phyloP scores from a whole-genome alignment of 768 basidiomycete genomes.

The Termitomyces sp. region DNA sequence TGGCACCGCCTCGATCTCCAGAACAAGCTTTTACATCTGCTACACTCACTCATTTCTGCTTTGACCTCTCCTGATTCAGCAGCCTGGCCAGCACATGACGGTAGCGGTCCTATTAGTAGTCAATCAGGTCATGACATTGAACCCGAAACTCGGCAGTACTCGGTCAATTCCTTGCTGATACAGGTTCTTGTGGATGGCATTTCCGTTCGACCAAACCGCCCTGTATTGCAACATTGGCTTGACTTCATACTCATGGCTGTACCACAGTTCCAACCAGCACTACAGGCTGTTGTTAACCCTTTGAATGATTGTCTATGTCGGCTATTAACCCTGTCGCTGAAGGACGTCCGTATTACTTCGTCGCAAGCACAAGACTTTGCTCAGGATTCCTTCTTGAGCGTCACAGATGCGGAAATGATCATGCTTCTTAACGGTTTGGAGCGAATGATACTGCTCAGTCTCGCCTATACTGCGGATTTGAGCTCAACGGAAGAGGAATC shows the following conservation, averaged over 20 bases:
- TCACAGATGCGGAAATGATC: conserved; percentile 77
- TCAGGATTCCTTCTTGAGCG: conserved; percentile 39
- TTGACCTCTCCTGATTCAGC: conserved; percentile 36
- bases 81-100: conserved; percentile 23
- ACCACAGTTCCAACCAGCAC: conserved; percentile 72
- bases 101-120: conserved; percentile 26
- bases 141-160: conserved; percentile 30
- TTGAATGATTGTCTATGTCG: conserved; percentile 76
- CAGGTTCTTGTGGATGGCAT: conserved; percentile 83
- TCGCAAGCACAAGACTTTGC: conserved; percentile 26
- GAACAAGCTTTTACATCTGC: conserved; percentile 86
- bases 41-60: conserved; percentile 79
- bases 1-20: conserved; percentile 72
- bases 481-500: conserved; percentile 53
- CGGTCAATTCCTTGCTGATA: conserved; percentile 65
- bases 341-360: conserved; percentile 45
- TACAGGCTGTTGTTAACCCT: conserved; percentile 62
- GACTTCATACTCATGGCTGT: conserved; percentile 93
- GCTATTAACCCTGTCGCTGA: conserved; percentile 54
- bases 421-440: conserved; percentile 85
- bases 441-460: conserved; percentile 67
- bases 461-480: conserved; percentile 51
- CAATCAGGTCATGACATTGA: conserved; percentile 25
- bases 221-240: conserved; percentile 91
- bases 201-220: conserved; percentile 56